A percentile compares a stretch with the other conserved stretches of the same genome.
These are phyloP conservation scores for Pestalotiopsis sp. DNA, from an alignment of 2,329 filamentous ascomycete species.

Conservation along the genomic window DNA sequence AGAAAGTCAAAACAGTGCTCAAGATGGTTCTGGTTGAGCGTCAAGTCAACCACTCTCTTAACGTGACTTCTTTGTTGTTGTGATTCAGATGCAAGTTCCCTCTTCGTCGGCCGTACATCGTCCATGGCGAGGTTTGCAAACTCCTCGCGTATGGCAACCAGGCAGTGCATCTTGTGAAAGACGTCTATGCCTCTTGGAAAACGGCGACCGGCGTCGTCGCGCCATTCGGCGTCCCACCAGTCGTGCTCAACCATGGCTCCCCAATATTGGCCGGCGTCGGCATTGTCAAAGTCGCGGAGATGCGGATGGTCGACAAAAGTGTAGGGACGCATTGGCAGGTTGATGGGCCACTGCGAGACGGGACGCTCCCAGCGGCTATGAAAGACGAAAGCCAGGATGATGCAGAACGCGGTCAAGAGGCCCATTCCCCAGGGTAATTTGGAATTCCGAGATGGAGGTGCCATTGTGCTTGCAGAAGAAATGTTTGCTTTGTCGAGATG, in stretches of 20 bases:
- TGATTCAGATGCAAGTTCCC: neutral
- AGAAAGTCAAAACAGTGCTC: neutral
- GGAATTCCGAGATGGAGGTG: neutral
- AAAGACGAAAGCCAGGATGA: neutral
- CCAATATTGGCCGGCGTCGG: neutral
- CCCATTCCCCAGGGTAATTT: neutral
- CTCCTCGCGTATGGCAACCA: neutral
- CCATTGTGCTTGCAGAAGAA: neutral
- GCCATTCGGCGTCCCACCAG: neutral
- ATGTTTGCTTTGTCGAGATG: neutral
- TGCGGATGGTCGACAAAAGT: neutral
- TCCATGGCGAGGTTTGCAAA: neutral
- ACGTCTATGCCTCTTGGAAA: neutral
- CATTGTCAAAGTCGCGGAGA: neutral
- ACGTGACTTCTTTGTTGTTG: neutral
- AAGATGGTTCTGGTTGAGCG: neutral
- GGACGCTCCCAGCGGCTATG: neutral
- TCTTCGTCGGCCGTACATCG: neutral
- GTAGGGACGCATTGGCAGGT: neutral
- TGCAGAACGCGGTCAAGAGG: neutral
- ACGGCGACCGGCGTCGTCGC: neutral
- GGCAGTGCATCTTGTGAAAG: neutral
- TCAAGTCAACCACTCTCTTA: neutral
- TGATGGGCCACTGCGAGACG: neutral
- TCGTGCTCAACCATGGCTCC: neutral